Evolutionary conservation across 345 rosid species (phyloP).

Genomic region (Murraya koenigii): DNA sequence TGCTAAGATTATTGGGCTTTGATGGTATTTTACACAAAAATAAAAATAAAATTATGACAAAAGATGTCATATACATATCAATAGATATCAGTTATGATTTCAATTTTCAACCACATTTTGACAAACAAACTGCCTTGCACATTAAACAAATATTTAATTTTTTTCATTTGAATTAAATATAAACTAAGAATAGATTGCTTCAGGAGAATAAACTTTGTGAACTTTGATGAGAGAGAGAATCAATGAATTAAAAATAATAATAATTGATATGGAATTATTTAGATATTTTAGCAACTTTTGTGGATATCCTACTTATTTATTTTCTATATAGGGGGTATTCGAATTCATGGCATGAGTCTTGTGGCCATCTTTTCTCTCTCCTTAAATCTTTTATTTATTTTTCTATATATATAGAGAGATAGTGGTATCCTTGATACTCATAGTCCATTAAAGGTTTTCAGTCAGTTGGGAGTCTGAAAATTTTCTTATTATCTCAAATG

Average conservation of each 20-base stretch:
- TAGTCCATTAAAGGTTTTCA: not conserved
- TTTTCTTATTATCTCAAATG: conserved; percentile 29
- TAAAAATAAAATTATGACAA: too few species aligned
- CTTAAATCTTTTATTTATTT: not conserved
- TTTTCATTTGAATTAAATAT: not conserved
- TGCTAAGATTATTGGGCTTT: too few species aligned
- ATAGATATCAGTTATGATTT: too few species aligned
- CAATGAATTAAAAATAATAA: not conserved
- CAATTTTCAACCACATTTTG: too few species aligned
- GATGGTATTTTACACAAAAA: too few species aligned
- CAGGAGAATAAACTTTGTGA: not conserved
- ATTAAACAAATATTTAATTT: too few species aligned
- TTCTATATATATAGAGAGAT: not conserved
- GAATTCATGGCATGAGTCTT: conserved; percentile 24
- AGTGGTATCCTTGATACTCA: not conserved
- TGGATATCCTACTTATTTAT: conserved; percentile 22
- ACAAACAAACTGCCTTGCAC: not conserved
- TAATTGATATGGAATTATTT: not conserved
- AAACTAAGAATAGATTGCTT: not conserved
- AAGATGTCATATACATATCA: too few species aligned
- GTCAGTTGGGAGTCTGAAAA: not conserved
- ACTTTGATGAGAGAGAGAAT: not conserved
- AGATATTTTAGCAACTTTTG: conserved; percentile 5
- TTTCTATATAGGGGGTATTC: not conserved
- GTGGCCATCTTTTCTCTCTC: not conserved